Evolutionary conservation across 331 rosid genomes (phyloP).

Genomic region (Acacia pycnantha): DNA sequence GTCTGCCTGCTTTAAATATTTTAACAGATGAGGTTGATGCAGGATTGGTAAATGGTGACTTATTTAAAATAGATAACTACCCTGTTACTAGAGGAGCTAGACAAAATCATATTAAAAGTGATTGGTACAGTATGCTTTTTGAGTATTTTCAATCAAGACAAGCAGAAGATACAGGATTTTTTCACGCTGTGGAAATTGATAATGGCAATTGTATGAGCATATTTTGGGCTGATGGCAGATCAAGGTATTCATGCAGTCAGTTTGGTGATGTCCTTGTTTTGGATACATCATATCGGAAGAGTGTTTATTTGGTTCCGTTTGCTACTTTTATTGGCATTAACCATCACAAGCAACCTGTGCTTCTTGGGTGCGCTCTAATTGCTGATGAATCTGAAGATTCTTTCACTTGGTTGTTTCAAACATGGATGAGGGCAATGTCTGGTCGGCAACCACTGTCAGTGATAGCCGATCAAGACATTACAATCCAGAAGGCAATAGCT

Average conservation of each 20-base stretch:
- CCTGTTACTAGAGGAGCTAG: constrained; percentile 51
- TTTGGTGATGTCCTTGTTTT: constrained; percentile 82
- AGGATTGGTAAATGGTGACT: constrained; percentile 58
- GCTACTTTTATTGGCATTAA: constrained; percentile 87
- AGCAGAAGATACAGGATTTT: constrained; percentile 92
- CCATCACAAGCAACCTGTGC: constrained; percentile 94
- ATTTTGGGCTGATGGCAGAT: constrained; percentile 98
- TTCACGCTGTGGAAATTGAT: constrained; percentile 78
- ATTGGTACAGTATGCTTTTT: constrained; percentile 72
- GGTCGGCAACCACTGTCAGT: constrained; percentile 79
- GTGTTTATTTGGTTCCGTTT: constrained; percentile 77
- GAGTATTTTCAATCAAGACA: constrained; percentile 87
- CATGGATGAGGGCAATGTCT: constrained; percentile 89
- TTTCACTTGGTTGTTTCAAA: constrained; percentile 86
- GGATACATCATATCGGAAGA: constrained; percentile 80
- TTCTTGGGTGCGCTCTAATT: constrained; percentile 87
- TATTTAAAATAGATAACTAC: constrained; percentile 55
- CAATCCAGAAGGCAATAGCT: constrained; percentile 73
- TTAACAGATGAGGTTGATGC: constrained; percentile 60
- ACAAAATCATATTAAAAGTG: constrained; percentile 77
- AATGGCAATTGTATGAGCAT: constrained; percentile 81
- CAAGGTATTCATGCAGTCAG: constrained; percentile 89
- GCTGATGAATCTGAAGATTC: constrained; percentile 90
- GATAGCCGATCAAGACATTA: constrained; percentile 86
- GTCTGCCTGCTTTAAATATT: constrained; percentile 53